These are phyloP conservation scores for Apiospora phragmitis DNA, from an alignment of 2,329 filamentous ascomycete genomes.

Conservation along the genomic window DNA sequence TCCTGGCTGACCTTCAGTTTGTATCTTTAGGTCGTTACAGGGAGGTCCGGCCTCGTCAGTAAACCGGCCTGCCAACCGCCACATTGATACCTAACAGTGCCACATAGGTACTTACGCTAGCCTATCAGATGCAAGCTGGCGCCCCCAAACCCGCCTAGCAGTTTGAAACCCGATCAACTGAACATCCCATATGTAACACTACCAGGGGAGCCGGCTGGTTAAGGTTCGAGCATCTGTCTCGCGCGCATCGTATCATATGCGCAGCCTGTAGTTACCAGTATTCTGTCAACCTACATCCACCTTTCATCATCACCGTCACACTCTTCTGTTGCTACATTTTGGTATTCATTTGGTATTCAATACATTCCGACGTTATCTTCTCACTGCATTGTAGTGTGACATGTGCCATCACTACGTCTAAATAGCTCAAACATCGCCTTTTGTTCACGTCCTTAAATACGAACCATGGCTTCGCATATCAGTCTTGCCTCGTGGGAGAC, in stretches of 20 bases:
- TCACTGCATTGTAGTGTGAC: background rate
- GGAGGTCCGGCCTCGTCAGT: background rate
- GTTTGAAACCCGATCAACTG: background rate
- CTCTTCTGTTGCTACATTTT: conserved; percentile 1
- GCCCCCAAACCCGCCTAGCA: background rate
- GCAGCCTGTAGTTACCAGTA: background rate
- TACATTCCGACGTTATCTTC: background rate
- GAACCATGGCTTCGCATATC: conserved; percentile 29
- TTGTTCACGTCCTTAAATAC: background rate
- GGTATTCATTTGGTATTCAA: background rate
- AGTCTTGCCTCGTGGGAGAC: conserved; percentile 31
- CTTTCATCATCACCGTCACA: background rate
- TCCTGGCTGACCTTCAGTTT: background rate
- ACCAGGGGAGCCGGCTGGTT: background rate
- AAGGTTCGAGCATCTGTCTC: background rate
- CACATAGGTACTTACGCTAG: background rate
- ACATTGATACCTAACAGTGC: background rate
- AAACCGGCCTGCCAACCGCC: background rate
- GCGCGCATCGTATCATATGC: background rate
- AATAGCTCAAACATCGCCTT: background rate
- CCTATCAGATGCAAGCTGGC: background rate
- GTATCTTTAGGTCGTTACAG: background rate
- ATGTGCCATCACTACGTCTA: background rate
- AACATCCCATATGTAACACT: background rate
- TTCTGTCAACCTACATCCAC: background rate